Evolutionary conservation across 345 rosid species (phyloP).

Genomic region (Eucalyptus decipiens): DNA sequence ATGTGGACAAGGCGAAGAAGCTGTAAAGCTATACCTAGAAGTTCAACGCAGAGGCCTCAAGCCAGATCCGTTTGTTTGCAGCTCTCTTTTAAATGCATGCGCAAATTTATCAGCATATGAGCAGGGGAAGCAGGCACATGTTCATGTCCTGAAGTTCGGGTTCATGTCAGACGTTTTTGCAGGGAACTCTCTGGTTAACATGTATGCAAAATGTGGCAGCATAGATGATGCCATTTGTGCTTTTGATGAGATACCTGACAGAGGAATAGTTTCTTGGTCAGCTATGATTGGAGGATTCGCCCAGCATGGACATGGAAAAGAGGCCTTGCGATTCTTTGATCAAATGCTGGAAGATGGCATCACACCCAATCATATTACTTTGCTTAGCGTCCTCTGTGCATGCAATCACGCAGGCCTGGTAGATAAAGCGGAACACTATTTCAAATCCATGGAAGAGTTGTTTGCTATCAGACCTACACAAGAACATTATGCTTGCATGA

Average conservation of each 20-base stretch:
- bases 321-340: conserved; percentile 25
- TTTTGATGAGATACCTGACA: conserved; percentile 29
- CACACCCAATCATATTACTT: conserved; percentile 46
- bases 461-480: conserved; percentile 31
- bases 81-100: conserved; percentile 52
- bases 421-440: conserved; percentile 27
- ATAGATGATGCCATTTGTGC: conserved; percentile 42
- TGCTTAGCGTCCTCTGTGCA: conserved; percentile 46
- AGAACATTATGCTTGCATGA: conserved; percentile 67
- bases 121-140: conserved; percentile 61
- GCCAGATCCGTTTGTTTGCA: conserved; percentile 55
- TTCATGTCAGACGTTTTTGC: conserved; percentile 39
- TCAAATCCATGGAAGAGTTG: conserved; percentile 27
- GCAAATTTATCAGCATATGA: conserved; percentile 60
- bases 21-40: conserved; percentile 34
- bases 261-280: conserved; percentile 60
- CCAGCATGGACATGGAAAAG: conserved; percentile 46
- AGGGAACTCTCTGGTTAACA: conserved; percentile 54
- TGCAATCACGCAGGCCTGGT: conserved; percentile 63
- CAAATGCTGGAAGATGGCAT: conserved; percentile 36
- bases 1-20: conserved; percentile 56
- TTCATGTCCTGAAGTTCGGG: conserved; percentile 40
- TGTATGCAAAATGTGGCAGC: conserved; percentile 63
- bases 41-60: conserved; percentile 22
- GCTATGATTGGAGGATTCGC: conserved; percentile 53